These are phyloP conservation scores for Haberlea rhodopensis DNA, from an alignment of 257 asterid genomes.

Conservation along the genomic window DNA sequence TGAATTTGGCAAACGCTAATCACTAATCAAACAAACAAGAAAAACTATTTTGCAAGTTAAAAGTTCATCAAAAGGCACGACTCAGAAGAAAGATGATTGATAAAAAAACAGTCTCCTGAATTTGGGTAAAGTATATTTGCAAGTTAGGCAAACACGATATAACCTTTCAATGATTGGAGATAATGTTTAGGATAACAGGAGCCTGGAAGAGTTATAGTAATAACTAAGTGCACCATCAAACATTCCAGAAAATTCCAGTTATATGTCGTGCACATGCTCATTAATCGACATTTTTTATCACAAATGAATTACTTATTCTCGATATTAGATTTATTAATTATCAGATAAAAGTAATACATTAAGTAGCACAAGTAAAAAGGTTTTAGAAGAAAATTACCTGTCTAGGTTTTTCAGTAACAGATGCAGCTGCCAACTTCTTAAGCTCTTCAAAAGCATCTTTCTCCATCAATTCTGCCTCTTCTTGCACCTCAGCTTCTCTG, in stretches of 20 bases:
- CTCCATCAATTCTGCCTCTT: constrained; percentile 59
- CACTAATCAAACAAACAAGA: background rate
- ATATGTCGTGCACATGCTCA: background rate
- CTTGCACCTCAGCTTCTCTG: constrained; percentile 62
- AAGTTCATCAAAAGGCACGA: background rate
- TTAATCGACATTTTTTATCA: background rate
- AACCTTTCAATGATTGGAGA: background rate
- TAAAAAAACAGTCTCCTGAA: background rate
- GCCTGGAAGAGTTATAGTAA: background rate
- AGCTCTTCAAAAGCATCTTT: constrained; percentile 97
- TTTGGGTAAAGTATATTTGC: background rate
- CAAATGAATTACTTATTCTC: background rate
- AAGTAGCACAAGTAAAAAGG: background rate
- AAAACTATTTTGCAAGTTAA: background rate
- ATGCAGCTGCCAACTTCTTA: constrained; percentile 67
- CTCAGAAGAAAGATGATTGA: background rate
- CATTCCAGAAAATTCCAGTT: background rate
- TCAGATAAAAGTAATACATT: background rate
- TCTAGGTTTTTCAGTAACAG: constrained; percentile 31
- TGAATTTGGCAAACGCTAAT: background rate
- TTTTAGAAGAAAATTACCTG: constrained; percentile 40
- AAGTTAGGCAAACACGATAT: background rate
- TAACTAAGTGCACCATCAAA: background rate
- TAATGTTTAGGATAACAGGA: background rate
- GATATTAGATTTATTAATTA: background rate